Evolutionary conservation across 257 asterid species (phyloP).

Genomic region (Primulina tabacum): DNA sequence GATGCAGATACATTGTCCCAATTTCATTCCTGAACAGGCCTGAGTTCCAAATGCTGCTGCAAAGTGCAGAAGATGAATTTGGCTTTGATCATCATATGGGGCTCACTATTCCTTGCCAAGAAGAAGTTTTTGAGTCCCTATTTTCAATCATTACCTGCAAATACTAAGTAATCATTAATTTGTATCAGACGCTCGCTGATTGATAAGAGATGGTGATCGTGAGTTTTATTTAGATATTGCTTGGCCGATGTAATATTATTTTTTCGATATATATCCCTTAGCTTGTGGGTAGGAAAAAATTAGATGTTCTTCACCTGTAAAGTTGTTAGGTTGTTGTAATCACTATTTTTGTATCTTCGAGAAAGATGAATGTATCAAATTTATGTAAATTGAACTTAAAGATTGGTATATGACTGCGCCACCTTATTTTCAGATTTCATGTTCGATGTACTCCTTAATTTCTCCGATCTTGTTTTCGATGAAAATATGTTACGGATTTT

Average conservation of each 20-base stretch:
- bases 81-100: conserved; percentile 64
- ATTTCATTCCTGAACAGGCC: conserved; percentile 41
- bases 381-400: background rate
- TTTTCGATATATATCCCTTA: background rate
- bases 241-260: background rate
- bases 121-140: conserved; percentile 41
- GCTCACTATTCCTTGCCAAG: conserved; percentile 50
- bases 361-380: background rate
- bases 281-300: no score
- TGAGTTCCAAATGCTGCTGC: conserved; percentile 39
- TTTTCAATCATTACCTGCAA: conserved; percentile 32
- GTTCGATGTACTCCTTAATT: no score
- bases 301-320: background rate
- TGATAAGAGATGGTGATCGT: conserved; percentile 5
- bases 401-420: no score
- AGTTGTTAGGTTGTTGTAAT: background rate
- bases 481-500: no score
- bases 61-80: conserved; percentile 51
- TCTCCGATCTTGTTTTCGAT: no score
- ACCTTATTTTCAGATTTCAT: no score
- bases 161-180: background rate
- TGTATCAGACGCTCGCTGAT: no score
- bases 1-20: conserved; percentile 46
- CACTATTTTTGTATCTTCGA: background rate
- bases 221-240: background rate